A percentile compares a stretch with the other conserved stretches of the same genome.
These are phyloP conservation scores for Fusarium miscanthi DNA, from an alignment of 2,329 filamentous ascomycete genomes.

Conservation along the genomic window DNA sequence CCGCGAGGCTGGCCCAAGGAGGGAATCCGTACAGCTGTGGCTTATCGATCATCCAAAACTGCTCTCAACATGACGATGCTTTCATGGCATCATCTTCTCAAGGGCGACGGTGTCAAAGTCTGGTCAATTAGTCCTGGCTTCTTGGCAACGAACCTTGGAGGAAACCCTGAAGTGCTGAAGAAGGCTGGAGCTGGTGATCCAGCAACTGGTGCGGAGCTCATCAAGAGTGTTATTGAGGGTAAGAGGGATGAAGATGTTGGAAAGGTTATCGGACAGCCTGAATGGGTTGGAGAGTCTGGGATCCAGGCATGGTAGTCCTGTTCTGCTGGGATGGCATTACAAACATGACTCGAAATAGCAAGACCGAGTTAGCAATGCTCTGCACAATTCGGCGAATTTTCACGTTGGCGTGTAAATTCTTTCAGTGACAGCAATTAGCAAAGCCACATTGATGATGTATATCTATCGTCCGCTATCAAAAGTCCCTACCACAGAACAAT, in stretches of 20 bases:
- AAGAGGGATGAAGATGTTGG: conserved; percentile 55
- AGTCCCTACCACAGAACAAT: not conserved
- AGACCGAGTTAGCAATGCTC: not conserved
- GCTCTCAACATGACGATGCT: conserved; percentile 50
- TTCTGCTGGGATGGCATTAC: not conserved
- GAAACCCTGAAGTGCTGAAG: conserved; percentile 45
- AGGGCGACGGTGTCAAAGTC: conserved; percentile 62
- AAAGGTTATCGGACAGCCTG: conserved; percentile 47
- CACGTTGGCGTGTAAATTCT: not conserved
- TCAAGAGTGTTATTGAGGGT: conserved; percentile 56
- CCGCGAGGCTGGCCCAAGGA: conserved; percentile 62
- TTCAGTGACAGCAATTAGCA: not conserved
- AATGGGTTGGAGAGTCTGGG: conserved; percentile 41
- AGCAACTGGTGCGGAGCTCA: conserved; percentile 51
- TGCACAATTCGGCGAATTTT: not conserved
- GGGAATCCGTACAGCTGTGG: conserved; percentile 53
- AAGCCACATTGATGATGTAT: conserved; percentile 39
- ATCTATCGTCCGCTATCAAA: not conserved
- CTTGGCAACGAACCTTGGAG: conserved; percentile 59
- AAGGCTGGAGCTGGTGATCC: conserved; percentile 51
- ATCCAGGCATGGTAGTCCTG: conserved; percentile 48
- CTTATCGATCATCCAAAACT: conserved; percentile 43
- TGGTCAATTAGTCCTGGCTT: conserved; percentile 61
- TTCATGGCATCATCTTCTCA: conserved; percentile 58
- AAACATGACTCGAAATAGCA: not conserved